Evolutionary conservation across 2,329 filamentous ascomycete genomes (phyloP), one percentile per base, ranked within the genome.

Genomic region (Colletotrichum sp.): DNA sequence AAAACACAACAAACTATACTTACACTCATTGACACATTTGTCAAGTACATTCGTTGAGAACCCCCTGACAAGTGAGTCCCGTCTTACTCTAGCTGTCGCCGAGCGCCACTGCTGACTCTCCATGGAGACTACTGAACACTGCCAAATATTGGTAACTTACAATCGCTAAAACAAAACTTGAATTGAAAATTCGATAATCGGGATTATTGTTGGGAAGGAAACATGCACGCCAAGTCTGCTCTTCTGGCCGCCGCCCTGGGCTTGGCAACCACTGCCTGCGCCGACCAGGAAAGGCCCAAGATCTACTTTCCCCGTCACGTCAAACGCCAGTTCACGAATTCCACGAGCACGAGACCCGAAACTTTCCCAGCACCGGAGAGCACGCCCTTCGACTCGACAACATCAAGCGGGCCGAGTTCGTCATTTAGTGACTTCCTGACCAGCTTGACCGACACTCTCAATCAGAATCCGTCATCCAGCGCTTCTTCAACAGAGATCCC

Each of bases 41-140:
- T 91, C 90, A 91, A 90, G 86, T 90, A 90, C 90, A 90, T 86
- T 92, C 90, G 86, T 90, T 91, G 79, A 84, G 82, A 81, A 81
- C 79, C 80, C 48, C 84, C 88, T 90, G 88, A 90, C 89, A 72
- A 70, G 71, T 78, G 68, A 73, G 77, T 78, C 30, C 21, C 30
- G 39, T 52, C 30, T 30, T 21, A n/a, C 48, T 26, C 63, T 36
- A 77, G 81, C 79, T 68, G 21, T 61, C 28, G 67, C 75, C 30
- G 30, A 48, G 26, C 57, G 63, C 60, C 39, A 32, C 55, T 30
- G 64, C 65, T 77, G 26, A 78, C 75, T 78, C 2, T 16, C 28
- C 9, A 43, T 59, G 3, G 61, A 75, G 68, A 68, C 13, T 8
- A 52, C n/a, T 32, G 66, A 34, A 59, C 24, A 61, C 59, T 34